Percentiles rank a stretch among this genome's conserved stretches.
phyloP scores from a whole-genome alignment of 176 grass and related monocot species.

The Zea luxurians region DNA sequence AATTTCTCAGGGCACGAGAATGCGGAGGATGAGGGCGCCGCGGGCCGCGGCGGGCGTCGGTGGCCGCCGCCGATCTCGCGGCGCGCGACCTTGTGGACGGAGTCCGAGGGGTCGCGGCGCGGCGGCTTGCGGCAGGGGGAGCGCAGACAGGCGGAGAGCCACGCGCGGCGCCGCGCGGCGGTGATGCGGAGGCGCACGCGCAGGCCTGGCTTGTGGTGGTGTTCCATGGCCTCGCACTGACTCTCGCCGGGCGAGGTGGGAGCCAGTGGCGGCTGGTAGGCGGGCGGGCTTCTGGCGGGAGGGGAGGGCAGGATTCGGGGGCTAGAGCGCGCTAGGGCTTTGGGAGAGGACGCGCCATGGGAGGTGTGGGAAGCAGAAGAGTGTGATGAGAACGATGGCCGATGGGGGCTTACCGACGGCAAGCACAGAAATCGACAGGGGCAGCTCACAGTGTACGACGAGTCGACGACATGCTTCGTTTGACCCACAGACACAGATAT shows the following conservation, averaged over 20 bases:
- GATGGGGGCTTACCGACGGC: not conserved
- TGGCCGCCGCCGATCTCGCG: constrained; percentile 62
- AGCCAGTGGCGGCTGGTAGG: not conserved
- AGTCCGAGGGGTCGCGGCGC: constrained; percentile 44
- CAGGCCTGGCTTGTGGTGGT: constrained; percentile 47
- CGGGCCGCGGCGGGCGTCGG: constrained; percentile 39
- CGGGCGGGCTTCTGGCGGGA: not conserved
- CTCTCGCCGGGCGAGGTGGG: not conserved
- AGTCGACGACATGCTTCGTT: no score
- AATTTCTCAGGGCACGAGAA: constrained; percentile 61
- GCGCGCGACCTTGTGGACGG: constrained; percentile 50
- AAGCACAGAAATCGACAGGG: not conserved
- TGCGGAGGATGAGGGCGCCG: constrained; percentile 37
- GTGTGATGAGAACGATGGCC: not conserved
- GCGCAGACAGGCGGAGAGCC: constrained; percentile 37
- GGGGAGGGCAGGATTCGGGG: not conserved
- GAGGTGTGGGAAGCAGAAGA: not conserved
- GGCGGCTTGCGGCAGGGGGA: constrained; percentile 32
- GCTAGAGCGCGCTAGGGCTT: constrained; percentile 38
- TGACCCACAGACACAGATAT: not conserved
- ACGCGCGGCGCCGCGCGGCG: constrained; percentile 44
- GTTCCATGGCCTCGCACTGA: constrained; percentile 36
- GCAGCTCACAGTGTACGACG: not conserved
- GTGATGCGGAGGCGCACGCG: constrained; percentile 57
- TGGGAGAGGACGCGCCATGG: constrained; percentile 36